phyloP scores from a whole-genome alignment of 1,284 basidiomycete species.

The Malassezia sp. region DNA sequence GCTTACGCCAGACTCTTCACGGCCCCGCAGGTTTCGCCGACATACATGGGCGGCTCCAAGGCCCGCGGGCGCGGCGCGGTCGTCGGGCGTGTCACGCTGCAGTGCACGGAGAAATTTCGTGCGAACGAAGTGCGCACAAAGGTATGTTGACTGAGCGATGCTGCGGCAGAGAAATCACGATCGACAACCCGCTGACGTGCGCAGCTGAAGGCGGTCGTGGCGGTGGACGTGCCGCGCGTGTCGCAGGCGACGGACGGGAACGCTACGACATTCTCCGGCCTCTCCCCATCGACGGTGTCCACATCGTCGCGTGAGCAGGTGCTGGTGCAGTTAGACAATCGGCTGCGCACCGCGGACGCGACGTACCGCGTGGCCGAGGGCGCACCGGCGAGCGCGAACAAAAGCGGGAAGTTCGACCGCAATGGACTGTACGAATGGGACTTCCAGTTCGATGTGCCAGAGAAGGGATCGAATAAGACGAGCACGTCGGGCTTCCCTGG shows the following conservation, averaged over 20 bases:
- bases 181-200: too few relatives aligned
- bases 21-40: slow-evolving; percentile 28
- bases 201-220: slow-evolving; percentile 21
- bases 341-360: slow-evolving; percentile 17
- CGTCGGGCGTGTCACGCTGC: slow-evolving; percentile 20
- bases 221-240: slow-evolving; percentile 15
- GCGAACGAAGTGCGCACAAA: slow-evolving; percentile 25
- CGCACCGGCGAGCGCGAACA: not conserved
- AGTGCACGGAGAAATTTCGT: slow-evolving; percentile 17
- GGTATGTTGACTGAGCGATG: too few relatives aligned
- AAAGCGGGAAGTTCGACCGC: slow-evolving; percentile 5
- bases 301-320: slow-evolving; percentile 16
- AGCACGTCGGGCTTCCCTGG: slow-evolving; percentile 11
- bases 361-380: slow-evolving; percentile 10
- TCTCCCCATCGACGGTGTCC: slow-evolving; percentile 2
- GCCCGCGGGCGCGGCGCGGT: slow-evolving; percentile 29
- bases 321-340: slow-evolving; percentile 26
- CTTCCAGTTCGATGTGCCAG: slow-evolving; percentile 25
- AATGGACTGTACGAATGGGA: slow-evolving; percentile 19
- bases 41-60: slow-evolving; percentile 34
- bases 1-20: slow-evolving; percentile 3
- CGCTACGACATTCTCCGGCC: slow-evolving; percentile 12
- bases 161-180: too few relatives aligned
- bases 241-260: slow-evolving; percentile 21
- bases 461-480: slow-evolving; percentile 7